Evolutionary conservation across 1,284 basidiomycete genomes (phyloP), one percentile per base, ranked within the genome.

Genomic region (Ustanciosporium gigantosporum): DNA sequence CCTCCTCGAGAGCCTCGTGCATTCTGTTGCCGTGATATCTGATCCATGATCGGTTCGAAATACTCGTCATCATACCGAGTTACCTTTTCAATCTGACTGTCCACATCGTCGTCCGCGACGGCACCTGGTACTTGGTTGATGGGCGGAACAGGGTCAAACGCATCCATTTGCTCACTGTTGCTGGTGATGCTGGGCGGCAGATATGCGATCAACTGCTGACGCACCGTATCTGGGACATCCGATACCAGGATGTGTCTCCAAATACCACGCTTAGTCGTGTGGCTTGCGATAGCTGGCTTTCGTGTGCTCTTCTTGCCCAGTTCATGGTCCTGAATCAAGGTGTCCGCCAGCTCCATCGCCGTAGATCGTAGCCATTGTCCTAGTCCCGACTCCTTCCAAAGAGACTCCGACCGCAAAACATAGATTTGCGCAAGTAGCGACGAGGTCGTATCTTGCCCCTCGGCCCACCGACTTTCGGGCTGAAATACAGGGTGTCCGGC

Each of bases 201-300:
- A 31, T 68, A 67, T 0, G 62, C 70, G 14, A 73, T 51, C 13
- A 77, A 43, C 35, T 66, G 64, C 48, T 74, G 74, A 7, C 73
- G 41, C n/a, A 65, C 32, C 0, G 58, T 36, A 31, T 76, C 75
- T 11, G 75, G 74, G 25, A 77, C 39, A 25, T 77, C 75, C 1
- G 73, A 70, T 3, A 74, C 75, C 15, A 75, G 40, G n/a, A 76
- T 51, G 32, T 77, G 75, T 2, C 75, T 52, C 41, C 74, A 77
- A 25, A 76, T 57, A 17, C 68, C 61, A 35, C 59, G 47, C 3
- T 46, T 37, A 8, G 57, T 71, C n/a, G 36, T 46, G 17, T 49
- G 41, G 36, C 59, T 46, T 9, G 66, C 65, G 2, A 36, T 20
- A 2, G 59, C 57, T 2, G 36, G 16, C 20, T 40, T 45, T 7